Evolutionary conservation across 2,329 filamentous ascomycete genomes (phyloP).

Genomic region (Colletotrichum costaricense): DNA sequence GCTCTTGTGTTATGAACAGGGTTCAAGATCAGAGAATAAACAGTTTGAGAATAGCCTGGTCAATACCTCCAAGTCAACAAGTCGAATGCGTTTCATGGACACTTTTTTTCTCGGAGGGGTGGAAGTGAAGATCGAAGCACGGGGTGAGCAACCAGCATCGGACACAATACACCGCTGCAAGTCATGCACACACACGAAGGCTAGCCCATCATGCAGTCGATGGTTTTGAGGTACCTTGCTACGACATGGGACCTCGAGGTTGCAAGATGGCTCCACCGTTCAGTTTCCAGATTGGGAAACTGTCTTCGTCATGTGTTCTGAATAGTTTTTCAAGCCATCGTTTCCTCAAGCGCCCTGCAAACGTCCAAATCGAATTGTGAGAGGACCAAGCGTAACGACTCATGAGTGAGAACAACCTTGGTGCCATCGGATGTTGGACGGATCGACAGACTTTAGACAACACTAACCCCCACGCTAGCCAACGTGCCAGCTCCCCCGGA

Average conservation of each 20-base stretch:
- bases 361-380: background rate
- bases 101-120: background rate
- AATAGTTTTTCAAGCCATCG: background rate
- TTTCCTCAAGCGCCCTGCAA: background rate
- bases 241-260: background rate
- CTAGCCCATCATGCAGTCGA: background rate
- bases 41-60: background rate
- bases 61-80: background rate
- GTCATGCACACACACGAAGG: background rate
- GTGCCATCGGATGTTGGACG: conserved; percentile 1
- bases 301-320: conserved; percentile 3
- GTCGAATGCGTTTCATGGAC: background rate
- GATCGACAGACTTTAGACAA: background rate
- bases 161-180: background rate
- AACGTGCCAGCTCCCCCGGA: background rate
- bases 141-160: background rate
- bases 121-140: background rate
- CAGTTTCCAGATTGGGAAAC: background rate
- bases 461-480: conserved; percentile 26
- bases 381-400: background rate
- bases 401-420: background rate
- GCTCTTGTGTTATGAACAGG: background rate
- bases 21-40: background rate
- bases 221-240: background rate
- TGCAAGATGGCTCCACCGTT: background rate